Base-by-base conservation (phyloP, 768 basidiomycete species). In the Collybia nuda region DNA sequence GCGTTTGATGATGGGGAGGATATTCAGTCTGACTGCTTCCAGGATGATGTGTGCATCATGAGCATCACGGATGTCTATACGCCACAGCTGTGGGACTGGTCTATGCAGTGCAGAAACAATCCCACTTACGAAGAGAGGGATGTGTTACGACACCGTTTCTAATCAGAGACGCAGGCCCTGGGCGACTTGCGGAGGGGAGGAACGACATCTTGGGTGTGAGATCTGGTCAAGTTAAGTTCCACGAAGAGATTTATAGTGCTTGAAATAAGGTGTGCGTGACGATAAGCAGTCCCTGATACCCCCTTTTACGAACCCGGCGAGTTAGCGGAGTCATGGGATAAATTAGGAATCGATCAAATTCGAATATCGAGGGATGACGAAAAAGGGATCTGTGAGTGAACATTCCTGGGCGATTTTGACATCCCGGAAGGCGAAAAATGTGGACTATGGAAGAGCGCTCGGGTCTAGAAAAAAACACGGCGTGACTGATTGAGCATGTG, bases 31-130 rank as follows among this genome's bases (percentile, higher is more conserved):
- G 44, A 90, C 88, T 6, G 89, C 88, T 64, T 91, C 88, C 41
- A 91, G 75, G 39, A 91, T 69, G 40, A 85, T 71, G 57, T 90
- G 87, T 2, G 88, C 88, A 62, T 91, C 88, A 53, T 80, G 78
- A n/a, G 86, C 86, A 65, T 90, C 86, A 14, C 88, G 83, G 29
- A 90, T 78, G 60, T 90, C 89, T 91, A 40, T n/a, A 26, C 22
- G 46, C 47, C 23, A 41, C 11, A 44, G 38, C 24, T 26, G 40
- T 19, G 14, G 36, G 41, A 9, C 11, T 38, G 29, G 18, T 17
- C 11, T 19, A 11, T 32, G 32, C 21, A 50, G 26, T 29, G 37
- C 21, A 50, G 15, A 26, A 15, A 44, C 39, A 14, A 23, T 9
- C 12, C 24, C 6, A 66, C 72, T 15, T 61, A 78, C 78, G 78